Evolutionary conservation across 2,329 filamentous ascomycete genomes (phyloP), one percentile per base, ranked within the genome.

Genomic region (Microcera coccophila): DNA sequence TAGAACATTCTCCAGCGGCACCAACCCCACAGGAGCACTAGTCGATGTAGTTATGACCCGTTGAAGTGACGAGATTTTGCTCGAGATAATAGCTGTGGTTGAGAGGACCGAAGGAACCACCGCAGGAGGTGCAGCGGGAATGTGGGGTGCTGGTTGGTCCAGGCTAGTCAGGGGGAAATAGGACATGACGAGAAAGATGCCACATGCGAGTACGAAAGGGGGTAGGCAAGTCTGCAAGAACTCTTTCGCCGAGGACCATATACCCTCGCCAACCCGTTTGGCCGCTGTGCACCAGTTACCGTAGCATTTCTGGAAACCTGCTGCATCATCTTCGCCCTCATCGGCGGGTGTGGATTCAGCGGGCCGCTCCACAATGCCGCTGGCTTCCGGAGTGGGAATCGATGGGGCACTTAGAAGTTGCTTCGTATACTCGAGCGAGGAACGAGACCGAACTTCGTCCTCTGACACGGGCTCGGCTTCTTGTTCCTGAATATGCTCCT

Each of bases 341-440:
- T 34, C 37, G n/a, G 37, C 38, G 35, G 36, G 36, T 24, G 38
- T 41, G 36, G 22, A 28, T 35, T 46, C 44, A 18, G 20, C 42
- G 22, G 49, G 22, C 24, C 39, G 45, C 37, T 58, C 56, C 33
- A 62, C 44, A 21, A 62, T 52, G 36, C 56, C 53, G 44, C 57
- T 64, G 17, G 58, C 59, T 34, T 67, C 65, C 10, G 64, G 63
- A 4, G 64, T 63, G n/a, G 55, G 51, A 19, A 68, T 61, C 19
- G 68, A 71, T 4, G 73, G 73, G 26, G 62, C 71, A 36, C 62
- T 63, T 32, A 76, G 67, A 40, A 66, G 70, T 52, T 75, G 63
- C 36, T 75, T 72, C 17, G 73, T 71, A 49, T 78, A 77, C 41
- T 69, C 65, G 19, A 76, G 67, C 17, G 73, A 75, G 10, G 60